Evolutionary conservation across 192 early-diverging fungal genomes (phyloP), one percentile per base, ranked within the genome.

Genomic region (Dispira simplex): DNA sequence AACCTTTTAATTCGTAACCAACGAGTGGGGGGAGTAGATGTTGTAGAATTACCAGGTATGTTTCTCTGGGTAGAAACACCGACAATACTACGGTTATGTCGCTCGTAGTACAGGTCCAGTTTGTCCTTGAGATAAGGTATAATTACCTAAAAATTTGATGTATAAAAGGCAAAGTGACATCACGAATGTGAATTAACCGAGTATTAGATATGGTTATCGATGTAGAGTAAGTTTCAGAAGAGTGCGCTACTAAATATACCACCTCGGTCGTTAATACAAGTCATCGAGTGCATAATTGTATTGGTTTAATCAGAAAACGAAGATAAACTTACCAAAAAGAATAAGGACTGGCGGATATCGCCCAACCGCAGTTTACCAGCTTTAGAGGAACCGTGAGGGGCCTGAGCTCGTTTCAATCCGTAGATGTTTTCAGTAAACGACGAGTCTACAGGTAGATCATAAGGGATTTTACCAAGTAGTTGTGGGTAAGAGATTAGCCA

Each of bases 371-470:
- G 62, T 43, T 70, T 66, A 63, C 32, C 32, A 6, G 32, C 3
- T 6, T 39, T 39, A 39, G 32, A 39, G 32, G 32, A 39, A 39
- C 32, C 32, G 3, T 39, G 32, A 39, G 32, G 68, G 46, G 77
- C 70, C 8, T 82, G 76, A 25, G 84, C 81, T 57, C 93, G 74
- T 72, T 90, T 90, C 25, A 88, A 68, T 6, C 91, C 91, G 71
- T 96, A 96, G 75, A 96, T 94, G 72, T 89, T 85, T 72, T 96
- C 93, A n/a, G 90, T 81, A 71, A 91, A 91, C 13, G 89, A 89
- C 0, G 76, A 85, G 54, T 82, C 84, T 85, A 67, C 18, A 14
- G 43, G 48, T 16, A 16, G 48, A 39, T 39, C 32, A 39, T 39
- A 39, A 39, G 6, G 1, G 6, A 39, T 39, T 39, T 39, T 39